Base-by-base conservation (phyloP, 768 basidiomycete species). In the Serendipita sp. region DNA sequence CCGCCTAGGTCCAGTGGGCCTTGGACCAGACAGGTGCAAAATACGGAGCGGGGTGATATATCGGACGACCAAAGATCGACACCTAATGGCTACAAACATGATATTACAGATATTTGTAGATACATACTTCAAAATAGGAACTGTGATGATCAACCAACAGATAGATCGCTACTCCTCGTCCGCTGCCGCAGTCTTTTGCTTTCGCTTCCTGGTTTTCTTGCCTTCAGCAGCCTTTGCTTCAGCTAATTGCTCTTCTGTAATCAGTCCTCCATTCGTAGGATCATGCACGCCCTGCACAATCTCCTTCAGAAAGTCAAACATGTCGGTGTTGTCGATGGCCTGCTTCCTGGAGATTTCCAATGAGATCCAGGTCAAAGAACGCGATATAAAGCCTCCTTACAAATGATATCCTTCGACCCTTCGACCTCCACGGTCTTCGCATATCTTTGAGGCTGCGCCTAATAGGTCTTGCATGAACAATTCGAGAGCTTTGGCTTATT, bases 241-340 rank as follows among this genome's bases (percentile, higher is more conserved):
- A 16, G 73, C 75, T 2, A 73, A 71, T 3, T 72, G 70, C 41
- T 70, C 71, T 18, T 73, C 71, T 1, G 74, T 69, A 2, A 88
- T 82, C 0, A 86, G 89, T 1, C 86, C 89, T 10, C 89, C 88
- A 18, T 84, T 84, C 2, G 89, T 87, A 0, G 93, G 93, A 74
- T 97, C 93, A 0, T 90, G 87, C 3, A 95, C 84, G 41, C 78
- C 76, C 70, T 88, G 84, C 28, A 95, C 92, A 63, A 96, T 84
- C 72, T 97, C 93, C 72, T 90, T 88, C 37, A 97, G 81, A 74
- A 97, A 98, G 74, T 97, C 95, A 60, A 97, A 84, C 78, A 85
- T 89, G 68, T 92, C 86, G 10, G 85, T 88, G 15, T 84, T 86
- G 65, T 89, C 87, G 7, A 97, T 85, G 0, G 92, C 91, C 69